Conservation (phyloP, 2,329 filamentous ascomycete genomes). For the Rosellinia necatrix region DNA sequence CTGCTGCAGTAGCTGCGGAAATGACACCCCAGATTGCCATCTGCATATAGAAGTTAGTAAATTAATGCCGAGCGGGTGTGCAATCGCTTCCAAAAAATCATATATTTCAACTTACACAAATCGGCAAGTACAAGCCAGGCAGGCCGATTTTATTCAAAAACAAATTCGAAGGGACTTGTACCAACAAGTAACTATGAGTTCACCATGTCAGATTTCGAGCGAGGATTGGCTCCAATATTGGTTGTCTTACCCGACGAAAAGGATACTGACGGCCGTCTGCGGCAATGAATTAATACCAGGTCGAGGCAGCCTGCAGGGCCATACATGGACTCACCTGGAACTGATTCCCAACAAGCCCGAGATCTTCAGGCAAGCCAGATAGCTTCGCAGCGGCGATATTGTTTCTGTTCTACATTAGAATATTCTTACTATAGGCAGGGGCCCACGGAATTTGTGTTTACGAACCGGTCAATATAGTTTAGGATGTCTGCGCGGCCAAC, state of each 20-base stretch:
- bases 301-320: not conserved
- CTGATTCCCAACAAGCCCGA: conserved; percentile 40
- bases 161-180: conserved; percentile 57
- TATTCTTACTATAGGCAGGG: not conserved
- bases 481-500: conserved; percentile 25
- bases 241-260: conserved; percentile 52
- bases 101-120: conserved; percentile 44
- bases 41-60: conserved; percentile 36
- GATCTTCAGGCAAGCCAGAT: conserved; percentile 49
- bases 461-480: conserved; percentile 40
- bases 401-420: conserved; percentile 45
- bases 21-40: conserved; percentile 56
- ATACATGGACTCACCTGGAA: conserved; percentile 41
- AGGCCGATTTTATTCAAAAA: conserved; percentile 56
- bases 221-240: not conserved
- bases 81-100: not conserved
- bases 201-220: conserved; percentile 2
- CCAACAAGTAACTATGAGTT: conserved; percentile 49
- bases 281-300: conserved; percentile 17
- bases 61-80: not conserved
- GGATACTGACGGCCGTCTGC: conserved; percentile 53
- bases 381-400: conserved; percentile 61
- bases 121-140: conserved; percentile 51
- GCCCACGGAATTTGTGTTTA: not conserved
- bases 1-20: conserved; percentile 47